These are phyloP conservation scores for Linnemannia zychae DNA, from an alignment of 192 early-diverging fungal species.

Conservation along the genomic window DNA sequence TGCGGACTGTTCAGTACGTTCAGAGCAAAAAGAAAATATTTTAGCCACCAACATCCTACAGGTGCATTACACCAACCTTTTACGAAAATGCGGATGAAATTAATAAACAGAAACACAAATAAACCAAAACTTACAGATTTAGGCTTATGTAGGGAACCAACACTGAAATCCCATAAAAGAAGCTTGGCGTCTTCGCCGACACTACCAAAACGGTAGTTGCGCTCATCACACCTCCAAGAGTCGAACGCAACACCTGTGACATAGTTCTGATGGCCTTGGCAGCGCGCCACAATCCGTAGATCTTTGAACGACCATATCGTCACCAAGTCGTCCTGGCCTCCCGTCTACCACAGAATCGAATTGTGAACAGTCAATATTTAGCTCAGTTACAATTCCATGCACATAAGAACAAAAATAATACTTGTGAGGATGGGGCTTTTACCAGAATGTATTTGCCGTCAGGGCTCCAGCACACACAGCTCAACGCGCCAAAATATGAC, in stretches of 20 bases:
- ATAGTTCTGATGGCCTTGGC: conserved; percentile 93
- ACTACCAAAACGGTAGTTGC: conserved; percentile 85
- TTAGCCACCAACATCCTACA: neutral
- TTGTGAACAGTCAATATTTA: no score
- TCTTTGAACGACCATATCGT: conserved; percentile 87
- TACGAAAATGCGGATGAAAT: neutral
- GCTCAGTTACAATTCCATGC: no score
- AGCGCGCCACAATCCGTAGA: conserved; percentile 81
- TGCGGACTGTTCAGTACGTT: neutral
- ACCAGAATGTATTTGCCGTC: conserved; percentile 84
- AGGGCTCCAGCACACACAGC: conserved; percentile 90
- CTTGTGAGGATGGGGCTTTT: neutral
- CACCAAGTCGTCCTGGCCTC: conserved; percentile 93
- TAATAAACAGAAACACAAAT: neutral
- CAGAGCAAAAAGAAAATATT: neutral
- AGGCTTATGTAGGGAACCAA: conserved; percentile 78
- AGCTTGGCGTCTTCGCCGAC: conserved; percentile 90
- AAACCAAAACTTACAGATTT: conserved; percentile 57
- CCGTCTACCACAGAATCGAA: no score
- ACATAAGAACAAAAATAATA: neutral
- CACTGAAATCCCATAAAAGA: conserved; percentile 92
- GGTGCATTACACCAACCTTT: neutral
- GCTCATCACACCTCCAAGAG: conserved; percentile 75
- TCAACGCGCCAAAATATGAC: conserved; percentile 88
- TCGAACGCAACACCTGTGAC: conserved; percentile 88